These are phyloP conservation scores for Alternaria brassicicola DNA, from an alignment of 2,329 filamentous ascomycete genomes.

Conservation along the genomic window DNA sequence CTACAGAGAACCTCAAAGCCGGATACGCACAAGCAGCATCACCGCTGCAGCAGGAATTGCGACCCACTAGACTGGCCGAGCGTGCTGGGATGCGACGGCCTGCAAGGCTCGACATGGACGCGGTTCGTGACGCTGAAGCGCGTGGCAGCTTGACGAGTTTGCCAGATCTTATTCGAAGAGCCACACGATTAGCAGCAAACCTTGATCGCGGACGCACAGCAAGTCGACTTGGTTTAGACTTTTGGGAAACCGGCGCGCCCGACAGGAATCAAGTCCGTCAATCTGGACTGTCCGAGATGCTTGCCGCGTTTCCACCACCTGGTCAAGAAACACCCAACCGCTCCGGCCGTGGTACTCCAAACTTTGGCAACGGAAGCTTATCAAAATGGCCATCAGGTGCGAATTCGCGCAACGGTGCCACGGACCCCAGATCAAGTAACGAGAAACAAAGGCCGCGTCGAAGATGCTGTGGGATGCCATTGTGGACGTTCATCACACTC, in stretches of 20 bases:
- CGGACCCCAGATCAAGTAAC: slow-evolving; percentile 28
- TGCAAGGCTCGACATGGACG: slow-evolving; percentile 79
- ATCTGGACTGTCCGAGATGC: slow-evolving; percentile 66
- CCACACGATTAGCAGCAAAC: slow-evolving; percentile 83
- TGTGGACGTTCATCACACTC: slow-evolving; percentile 75
- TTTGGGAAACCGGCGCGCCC: slow-evolving; percentile 50
- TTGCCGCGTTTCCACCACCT: slow-evolving; percentile 69
- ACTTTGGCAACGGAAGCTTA: slow-evolving; percentile 29
- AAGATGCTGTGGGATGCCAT: slow-evolving; percentile 81
- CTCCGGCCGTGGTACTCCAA: slow-evolving; percentile 39
- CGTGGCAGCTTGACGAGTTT: slow-evolving; percentile 91
- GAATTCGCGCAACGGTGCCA: slow-evolving; percentile 14
- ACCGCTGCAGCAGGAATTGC: slow-evolving; percentile 34
- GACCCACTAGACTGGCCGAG: slow-evolving; percentile 46
- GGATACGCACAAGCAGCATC: slow-evolving; percentile 27
- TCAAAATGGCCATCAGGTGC: slow-evolving; percentile 40
- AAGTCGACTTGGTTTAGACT: slow-evolving; percentile 61
- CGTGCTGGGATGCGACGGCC: slow-evolving; percentile 60
- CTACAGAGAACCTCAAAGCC: slow-evolving; percentile 27
- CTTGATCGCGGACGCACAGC: slow-evolving; percentile 80
- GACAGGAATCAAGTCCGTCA: slow-evolving; percentile 46
- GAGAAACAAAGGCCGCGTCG: slow-evolving; percentile 54
- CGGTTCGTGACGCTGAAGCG: slow-evolving; percentile 78
- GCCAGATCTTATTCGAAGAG: slow-evolving; percentile 86
- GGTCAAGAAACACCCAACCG: slow-evolving; percentile 53